Percentiles rank a stretch among this genome's conserved stretches.
Conservation (phyloP, 164 flowering plant genomes). For the Tinospora cordifolia region DNA sequence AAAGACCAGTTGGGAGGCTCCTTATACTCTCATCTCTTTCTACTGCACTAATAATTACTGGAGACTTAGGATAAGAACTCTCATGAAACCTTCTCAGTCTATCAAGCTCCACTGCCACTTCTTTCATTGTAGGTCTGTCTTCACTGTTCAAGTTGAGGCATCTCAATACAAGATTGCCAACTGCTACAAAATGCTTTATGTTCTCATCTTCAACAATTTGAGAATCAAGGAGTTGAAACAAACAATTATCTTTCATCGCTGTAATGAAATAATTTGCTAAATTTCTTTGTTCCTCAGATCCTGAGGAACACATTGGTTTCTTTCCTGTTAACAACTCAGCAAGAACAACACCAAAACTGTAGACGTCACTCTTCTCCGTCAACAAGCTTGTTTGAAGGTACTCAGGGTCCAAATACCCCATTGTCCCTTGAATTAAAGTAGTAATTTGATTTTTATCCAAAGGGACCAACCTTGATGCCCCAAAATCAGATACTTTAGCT, state of each 20-base stretch:
- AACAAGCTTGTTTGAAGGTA: slow-evolving; percentile 24
- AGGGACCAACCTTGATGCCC: slow-evolving; percentile 27
- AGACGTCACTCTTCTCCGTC: slow-evolving; percentile 28
- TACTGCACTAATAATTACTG: too few species aligned
- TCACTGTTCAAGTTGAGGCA: too few species aligned
- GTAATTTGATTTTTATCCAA: slow-evolving; percentile 19
- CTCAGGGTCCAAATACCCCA: slow-evolving; percentile 32
- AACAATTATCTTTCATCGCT: background rate
- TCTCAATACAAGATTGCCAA: too few species aligned
- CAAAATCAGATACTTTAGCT: slow-evolving; percentile 34
- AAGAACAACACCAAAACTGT: slow-evolving; percentile 26
- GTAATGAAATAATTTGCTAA: background rate
- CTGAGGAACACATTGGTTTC: background rate
- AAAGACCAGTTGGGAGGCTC: too few species aligned
- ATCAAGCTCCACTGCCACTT: too few species aligned
- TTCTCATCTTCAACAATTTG: too few species aligned
- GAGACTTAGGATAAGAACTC: too few species aligned
- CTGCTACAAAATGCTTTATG: too few species aligned
- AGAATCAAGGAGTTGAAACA: background rate
- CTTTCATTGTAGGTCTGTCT: too few species aligned
- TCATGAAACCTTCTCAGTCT: too few species aligned
- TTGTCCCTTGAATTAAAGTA: slow-evolving; percentile 28
- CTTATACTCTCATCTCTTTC: too few species aligned
- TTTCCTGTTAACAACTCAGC: slow-evolving; percentile 15
- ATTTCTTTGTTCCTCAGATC: background rate